These are phyloP conservation scores for Kwoniella shivajii DNA, from an alignment of 1,284 basidiomycete genomes.

Conservation along the genomic window DNA sequence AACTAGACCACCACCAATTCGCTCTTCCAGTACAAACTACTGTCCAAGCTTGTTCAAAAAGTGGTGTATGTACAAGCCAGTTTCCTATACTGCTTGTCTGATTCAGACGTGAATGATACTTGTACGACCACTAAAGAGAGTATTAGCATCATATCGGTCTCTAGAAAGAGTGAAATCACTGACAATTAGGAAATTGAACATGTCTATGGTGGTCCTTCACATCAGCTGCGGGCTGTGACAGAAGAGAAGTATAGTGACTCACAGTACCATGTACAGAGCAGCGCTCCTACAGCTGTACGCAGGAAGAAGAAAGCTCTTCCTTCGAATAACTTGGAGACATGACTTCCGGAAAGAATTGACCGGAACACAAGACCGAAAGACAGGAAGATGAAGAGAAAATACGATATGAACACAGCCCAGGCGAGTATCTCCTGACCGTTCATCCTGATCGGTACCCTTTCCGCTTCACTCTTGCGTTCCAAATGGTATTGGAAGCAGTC, in stretches of 20 bases:
- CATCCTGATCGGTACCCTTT: slow-evolving; percentile 13
- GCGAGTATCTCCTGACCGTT: slow-evolving; percentile 40
- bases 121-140: slow-evolving; percentile 61
- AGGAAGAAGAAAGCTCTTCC: slow-evolving; percentile 46
- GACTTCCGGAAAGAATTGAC: slow-evolving; percentile 38
- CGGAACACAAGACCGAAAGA: slow-evolving; percentile 55
- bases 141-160: neutral
- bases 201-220: slow-evolving; percentile 24
- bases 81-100: slow-evolving; percentile 48
- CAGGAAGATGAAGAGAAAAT: slow-evolving; percentile 58
- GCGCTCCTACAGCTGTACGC: slow-evolving; percentile 37
- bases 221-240: neutral
- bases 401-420: slow-evolving; percentile 58
- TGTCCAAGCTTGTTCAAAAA: slow-evolving; percentile 68
- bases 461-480: neutral
- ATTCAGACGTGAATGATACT: slow-evolving; percentile 53
- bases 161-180: slow-evolving; percentile 27
- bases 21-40: slow-evolving; percentile 58
- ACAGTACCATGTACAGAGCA: slow-evolving; percentile 65
- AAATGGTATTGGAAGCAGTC: too few species aligned
- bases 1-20: slow-evolving; percentile 76
- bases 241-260: slow-evolving; percentile 42
- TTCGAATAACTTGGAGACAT: slow-evolving; percentile 22
- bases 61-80: slow-evolving; percentile 64
- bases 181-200: slow-evolving; percentile 59